phyloP scores from a whole-genome alignment of 495 filamentous ascomycete species.

The Rostrohypoxylon terebratum region DNA sequence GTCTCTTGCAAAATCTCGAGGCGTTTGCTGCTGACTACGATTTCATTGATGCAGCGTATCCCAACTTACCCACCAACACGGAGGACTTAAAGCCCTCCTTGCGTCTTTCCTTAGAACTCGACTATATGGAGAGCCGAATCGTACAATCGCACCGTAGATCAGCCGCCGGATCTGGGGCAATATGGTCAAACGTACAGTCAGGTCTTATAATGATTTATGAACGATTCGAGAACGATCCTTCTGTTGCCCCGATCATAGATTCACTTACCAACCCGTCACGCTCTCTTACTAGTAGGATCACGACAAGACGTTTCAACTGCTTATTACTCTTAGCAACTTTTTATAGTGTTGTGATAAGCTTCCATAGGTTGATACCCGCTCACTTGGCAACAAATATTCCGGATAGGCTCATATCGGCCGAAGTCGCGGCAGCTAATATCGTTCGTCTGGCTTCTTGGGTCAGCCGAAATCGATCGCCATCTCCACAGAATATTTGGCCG shows the following conservation, averaged over 20 bases:
- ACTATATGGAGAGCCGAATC: slow-evolving; percentile 33
- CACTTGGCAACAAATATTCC: background rate
- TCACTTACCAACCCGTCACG: slow-evolving; percentile 25
- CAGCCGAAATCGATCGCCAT: slow-evolving; percentile 22
- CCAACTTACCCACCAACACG: slow-evolving; percentile 17
- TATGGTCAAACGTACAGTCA: slow-evolving; percentile 26
- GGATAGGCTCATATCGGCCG: slow-evolving; percentile 7
- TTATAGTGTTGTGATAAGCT: slow-evolving; percentile 34
- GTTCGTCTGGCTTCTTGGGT: slow-evolving; percentile 33
- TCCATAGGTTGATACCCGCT: slow-evolving; percentile 31
- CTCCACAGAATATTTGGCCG: slow-evolving; percentile 36
- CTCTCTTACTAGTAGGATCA: slow-evolving; percentile 21
- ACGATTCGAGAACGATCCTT: slow-evolving; percentile 22
- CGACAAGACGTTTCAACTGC: slow-evolving; percentile 34
- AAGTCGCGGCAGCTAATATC: slow-evolving; percentile 28
- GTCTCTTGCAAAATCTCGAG: slow-evolving; percentile 30
- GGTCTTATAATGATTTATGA: slow-evolving; percentile 22
- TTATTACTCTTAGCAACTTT: slow-evolving; percentile 33
- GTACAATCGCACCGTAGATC: slow-evolving; percentile 21
- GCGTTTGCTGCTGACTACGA: slow-evolving; percentile 31
- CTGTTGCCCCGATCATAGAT: slow-evolving; percentile 26
- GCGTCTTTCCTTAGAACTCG: slow-evolving; percentile 31
- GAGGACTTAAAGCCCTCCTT: slow-evolving; percentile 33
- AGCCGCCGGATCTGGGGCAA: background rate
- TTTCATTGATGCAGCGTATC: slow-evolving; percentile 35